Evolutionary conservation across 208 protist genomes (phyloP).

Genomic region (Acanthamoeba triangularis): DNA sequence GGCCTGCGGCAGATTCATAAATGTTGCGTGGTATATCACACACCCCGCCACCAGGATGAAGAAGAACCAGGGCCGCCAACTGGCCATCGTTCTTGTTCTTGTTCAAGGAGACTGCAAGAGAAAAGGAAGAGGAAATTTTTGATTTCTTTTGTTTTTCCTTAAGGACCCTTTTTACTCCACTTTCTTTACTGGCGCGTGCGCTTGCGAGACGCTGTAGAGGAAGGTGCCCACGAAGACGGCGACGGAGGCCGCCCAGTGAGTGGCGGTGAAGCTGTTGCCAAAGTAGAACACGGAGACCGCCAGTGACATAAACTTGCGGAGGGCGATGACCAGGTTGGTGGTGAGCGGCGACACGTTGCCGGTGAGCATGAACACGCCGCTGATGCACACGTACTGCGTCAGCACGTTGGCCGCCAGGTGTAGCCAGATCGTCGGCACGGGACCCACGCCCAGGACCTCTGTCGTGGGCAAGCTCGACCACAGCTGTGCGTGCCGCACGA

Average conservation of each 20-base stretch:
- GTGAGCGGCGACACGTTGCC: constrained; percentile 43
- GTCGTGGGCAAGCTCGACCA: constrained; percentile 16
- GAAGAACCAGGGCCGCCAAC: too few species aligned
- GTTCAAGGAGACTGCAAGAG: too few species aligned
- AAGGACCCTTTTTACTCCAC: neutral
- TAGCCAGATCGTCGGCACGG: constrained; percentile 58
- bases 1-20: too few species aligned
- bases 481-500: neutral
- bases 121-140: too few species aligned
- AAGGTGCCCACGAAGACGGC: constrained; percentile 72
- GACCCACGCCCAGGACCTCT: neutral
- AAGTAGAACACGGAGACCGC: constrained; percentile 65
- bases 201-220: constrained; percentile 54
- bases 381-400: constrained; percentile 77
- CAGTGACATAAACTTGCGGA: constrained; percentile 67
- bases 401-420: constrained; percentile 36
- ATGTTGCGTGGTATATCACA: too few species aligned
- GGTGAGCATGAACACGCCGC: constrained; percentile 73
- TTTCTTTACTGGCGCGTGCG: neutral
- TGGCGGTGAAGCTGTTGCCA: constrained; percentile 57
- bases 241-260: constrained; percentile 40
- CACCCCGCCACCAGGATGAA: too few species aligned
- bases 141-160: too few species aligned
- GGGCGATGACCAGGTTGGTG: constrained; percentile 45
- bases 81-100: too few species aligned